Conservation (phyloP, 345 rosid species). For the Corymbia maculata region DNA sequence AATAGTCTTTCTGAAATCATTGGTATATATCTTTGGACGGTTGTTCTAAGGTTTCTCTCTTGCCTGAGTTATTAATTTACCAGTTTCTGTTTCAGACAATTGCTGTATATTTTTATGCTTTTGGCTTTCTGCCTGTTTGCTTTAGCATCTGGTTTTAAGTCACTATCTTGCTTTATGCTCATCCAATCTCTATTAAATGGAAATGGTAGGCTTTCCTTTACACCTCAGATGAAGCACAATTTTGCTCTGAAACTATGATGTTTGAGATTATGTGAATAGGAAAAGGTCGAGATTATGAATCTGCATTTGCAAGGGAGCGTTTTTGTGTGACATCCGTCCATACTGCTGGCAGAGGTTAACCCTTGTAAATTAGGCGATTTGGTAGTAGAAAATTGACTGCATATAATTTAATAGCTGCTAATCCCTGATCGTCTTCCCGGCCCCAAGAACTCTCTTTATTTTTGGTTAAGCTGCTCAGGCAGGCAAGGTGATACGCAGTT, state of each 20-base stretch:
- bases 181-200: neutral
- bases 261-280: neutral
- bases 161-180: neutral
- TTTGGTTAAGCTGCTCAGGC: neutral
- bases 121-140: neutral
- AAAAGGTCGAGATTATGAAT: neutral
- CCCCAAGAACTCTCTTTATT: neutral
- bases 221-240: neutral
- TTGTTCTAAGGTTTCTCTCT: neutral
- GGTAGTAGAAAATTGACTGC: neutral
- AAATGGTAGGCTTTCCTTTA: neutral
- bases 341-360: neutral
- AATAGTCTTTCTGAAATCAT: neutral
- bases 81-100: neutral
- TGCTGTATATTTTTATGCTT: neutral
- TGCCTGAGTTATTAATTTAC: neutral
- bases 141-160: neutral
- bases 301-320: neutral
- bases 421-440: neutral
- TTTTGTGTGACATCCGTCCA: neutral
- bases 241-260: neutral
- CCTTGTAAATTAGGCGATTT: neutral
- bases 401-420: neutral
- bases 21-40: neutral
- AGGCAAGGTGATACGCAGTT: neutral